A percentile compares a stretch with the other conserved stretches of the same genome.
Evolutionary conservation across 2,329 filamentous ascomycete species (phyloP).

Genomic region (Colletotrichum liriopes): DNA sequence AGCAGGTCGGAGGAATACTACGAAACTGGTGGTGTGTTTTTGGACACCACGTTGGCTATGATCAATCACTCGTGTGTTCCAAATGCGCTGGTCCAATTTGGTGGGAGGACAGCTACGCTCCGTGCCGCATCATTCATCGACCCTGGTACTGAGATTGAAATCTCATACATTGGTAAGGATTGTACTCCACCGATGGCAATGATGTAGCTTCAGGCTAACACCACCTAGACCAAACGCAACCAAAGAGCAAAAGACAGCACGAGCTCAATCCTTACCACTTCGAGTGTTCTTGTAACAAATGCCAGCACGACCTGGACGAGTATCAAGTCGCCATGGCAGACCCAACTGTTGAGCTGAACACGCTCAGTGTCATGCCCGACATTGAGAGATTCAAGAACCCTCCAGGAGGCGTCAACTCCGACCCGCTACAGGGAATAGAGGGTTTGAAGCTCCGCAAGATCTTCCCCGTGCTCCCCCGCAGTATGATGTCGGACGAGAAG

Average conservation of each 20-base stretch:
- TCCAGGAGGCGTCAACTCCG: slow-evolving; percentile 6
- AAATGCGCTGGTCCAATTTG: slow-evolving; percentile 72
- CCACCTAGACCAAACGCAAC: slow-evolving; percentile 63
- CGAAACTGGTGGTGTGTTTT: slow-evolving; percentile 66
- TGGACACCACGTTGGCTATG: slow-evolving; percentile 71
- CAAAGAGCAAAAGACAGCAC: slow-evolving; percentile 58
- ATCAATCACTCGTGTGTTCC: slow-evolving; percentile 75
- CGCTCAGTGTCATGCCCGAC: slow-evolving; percentile 61
- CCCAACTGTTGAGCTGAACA: slow-evolving; percentile 60
- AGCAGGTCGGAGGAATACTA: slow-evolving; percentile 67
- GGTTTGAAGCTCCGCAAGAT: slow-evolving; percentile 9
- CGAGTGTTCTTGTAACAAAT: slow-evolving; percentile 65
- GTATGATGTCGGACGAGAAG: slow-evolving; percentile 33
- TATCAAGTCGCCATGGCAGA: slow-evolving; percentile 65
- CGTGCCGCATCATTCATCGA: slow-evolving; percentile 65
- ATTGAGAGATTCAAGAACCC: slow-evolving; percentile 42
- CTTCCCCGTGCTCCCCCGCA: slow-evolving; percentile 7
- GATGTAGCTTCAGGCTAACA: neutral
- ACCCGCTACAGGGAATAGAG: slow-evolving; percentile 5
- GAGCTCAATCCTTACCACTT: slow-evolving; percentile 68
- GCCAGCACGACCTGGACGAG: slow-evolving; percentile 65
- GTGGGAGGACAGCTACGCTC: slow-evolving; percentile 66
- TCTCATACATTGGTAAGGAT: slow-evolving; percentile 72
- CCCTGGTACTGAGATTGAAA: slow-evolving; percentile 70
- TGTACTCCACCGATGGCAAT: neutral